phyloP scores from a whole-genome alignment of 2,329 filamentous ascomycete species.

The Juglanconis oblonga region DNA sequence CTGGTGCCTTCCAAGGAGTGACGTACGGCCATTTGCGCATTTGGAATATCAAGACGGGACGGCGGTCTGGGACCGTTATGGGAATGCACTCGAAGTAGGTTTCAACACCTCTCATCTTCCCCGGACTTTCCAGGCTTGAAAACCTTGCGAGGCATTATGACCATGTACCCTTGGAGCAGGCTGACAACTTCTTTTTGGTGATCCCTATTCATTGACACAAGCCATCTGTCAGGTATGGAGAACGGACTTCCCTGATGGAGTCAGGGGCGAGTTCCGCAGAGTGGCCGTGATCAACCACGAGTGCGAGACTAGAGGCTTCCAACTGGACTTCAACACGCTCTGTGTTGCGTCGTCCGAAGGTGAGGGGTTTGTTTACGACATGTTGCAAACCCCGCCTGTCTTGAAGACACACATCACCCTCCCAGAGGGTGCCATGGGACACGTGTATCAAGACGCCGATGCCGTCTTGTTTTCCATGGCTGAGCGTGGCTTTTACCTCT shows the following conservation, averaged over 20 bases:
- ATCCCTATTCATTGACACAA: not conserved
- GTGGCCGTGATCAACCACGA: constrained; percentile 39
- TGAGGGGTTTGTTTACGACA: constrained; percentile 43
- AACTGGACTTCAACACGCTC: constrained; percentile 39
- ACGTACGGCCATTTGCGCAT: constrained; percentile 41
- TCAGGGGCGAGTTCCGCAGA: constrained; percentile 36
- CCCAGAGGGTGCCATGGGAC: constrained; percentile 38
- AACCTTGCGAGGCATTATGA: too few species aligned
- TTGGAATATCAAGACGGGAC: constrained; percentile 45
- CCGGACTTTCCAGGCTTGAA: not conserved
- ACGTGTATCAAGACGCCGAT: constrained; percentile 39
- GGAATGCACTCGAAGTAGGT: constrained; percentile 37
- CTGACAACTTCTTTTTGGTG: too few species aligned
- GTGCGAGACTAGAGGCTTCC: constrained; percentile 42
- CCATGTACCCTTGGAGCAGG: too few species aligned
- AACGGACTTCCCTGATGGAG: constrained; percentile 30
- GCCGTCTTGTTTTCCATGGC: constrained; percentile 43
- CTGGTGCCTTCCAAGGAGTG: constrained; percentile 30
- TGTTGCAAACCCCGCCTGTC: constrained; percentile 30
- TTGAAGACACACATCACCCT: constrained; percentile 35
- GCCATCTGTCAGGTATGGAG: constrained; percentile 32
- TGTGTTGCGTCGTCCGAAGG: constrained; percentile 43
- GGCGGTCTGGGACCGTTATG: constrained; percentile 41
- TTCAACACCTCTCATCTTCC: not conserved
- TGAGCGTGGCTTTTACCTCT: constrained; percentile 37